Conservation (phyloP, 148 eudicot genomes). For the Rhododendron ovatum region DNA sequence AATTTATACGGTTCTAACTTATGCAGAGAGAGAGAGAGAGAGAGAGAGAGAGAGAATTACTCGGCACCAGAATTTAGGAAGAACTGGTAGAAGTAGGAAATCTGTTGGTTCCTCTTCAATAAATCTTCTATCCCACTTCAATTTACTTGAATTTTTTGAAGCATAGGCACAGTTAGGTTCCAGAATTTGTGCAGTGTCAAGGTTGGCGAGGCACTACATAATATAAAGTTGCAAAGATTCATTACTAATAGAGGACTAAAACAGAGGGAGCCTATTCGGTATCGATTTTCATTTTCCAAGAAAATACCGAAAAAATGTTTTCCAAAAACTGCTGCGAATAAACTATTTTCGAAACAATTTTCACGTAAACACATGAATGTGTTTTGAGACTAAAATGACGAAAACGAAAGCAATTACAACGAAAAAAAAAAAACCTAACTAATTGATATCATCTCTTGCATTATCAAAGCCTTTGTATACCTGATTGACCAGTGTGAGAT, state of each 20-base stretch:
- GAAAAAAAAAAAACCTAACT: too few relatives aligned
- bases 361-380: neutral
- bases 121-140: slow-evolving; percentile 8
- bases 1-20: too few relatives aligned
- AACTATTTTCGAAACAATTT: too few relatives aligned
- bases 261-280: too few relatives aligned
- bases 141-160: neutral
- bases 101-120: slow-evolving; percentile 1
- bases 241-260: neutral
- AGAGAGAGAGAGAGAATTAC: slow-evolving; percentile 12
- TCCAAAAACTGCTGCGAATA: too few relatives aligned
- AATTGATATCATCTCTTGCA: neutral
- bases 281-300: neutral
- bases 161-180: slow-evolving; percentile 25
- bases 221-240: neutral
- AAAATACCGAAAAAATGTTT: neutral
- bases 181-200: slow-evolving; percentile 20
- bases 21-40: too few relatives aligned
- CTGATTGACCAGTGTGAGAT: neutral
- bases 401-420: neutral
- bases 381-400: neutral
- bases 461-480: neutral
- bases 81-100: neutral
- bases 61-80: slow-evolving; percentile 26
- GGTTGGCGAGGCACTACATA: slow-evolving; percentile 24